Evolutionary conservation across 202 grass and related monocot species (phyloP).

Genomic region (Eragrostis tef): DNA sequence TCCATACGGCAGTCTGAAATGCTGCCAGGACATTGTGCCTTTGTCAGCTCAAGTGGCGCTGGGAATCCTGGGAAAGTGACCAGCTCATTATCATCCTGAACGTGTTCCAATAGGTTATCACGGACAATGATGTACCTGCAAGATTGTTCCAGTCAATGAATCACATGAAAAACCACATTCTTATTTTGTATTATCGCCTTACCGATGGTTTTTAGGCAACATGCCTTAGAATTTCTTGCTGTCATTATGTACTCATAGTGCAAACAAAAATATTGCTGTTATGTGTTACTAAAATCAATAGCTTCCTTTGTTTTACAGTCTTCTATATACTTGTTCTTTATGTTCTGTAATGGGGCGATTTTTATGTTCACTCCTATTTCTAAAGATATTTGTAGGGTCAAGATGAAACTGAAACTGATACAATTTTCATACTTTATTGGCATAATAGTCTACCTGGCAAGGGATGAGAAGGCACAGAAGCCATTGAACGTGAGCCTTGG

Average conservation of each 20-base stretch:
- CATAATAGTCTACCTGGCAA: constrained; percentile 40
- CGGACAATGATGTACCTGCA: constrained; percentile 46
- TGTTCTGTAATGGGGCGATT: background rate
- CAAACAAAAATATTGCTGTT: background rate
- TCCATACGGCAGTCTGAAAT: background rate
- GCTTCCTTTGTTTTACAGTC: background rate
- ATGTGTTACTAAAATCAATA: background rate
- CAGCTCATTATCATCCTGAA: constrained; percentile 52
- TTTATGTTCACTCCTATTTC: background rate
- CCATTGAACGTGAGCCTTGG: constrained; percentile 63
- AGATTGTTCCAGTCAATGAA: constrained; percentile 1
- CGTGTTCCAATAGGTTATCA: constrained; percentile 45
- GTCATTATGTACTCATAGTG: background rate
- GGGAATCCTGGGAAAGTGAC: constrained; percentile 55
- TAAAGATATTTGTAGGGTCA: background rate
- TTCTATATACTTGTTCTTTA: background rate
- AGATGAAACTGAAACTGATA: background rate
- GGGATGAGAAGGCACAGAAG: constrained; percentile 50
- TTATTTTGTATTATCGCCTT: background rate
- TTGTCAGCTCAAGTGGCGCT: constrained; percentile 52
- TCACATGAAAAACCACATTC: background rate
- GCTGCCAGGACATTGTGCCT: constrained; percentile 23
- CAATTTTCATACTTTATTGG: background rate
- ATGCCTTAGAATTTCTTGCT: background rate
- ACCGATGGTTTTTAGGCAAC: background rate